Evolutionary conservation across 345 rosid genomes (phyloP).

Genomic region (Acer negundo): DNA sequence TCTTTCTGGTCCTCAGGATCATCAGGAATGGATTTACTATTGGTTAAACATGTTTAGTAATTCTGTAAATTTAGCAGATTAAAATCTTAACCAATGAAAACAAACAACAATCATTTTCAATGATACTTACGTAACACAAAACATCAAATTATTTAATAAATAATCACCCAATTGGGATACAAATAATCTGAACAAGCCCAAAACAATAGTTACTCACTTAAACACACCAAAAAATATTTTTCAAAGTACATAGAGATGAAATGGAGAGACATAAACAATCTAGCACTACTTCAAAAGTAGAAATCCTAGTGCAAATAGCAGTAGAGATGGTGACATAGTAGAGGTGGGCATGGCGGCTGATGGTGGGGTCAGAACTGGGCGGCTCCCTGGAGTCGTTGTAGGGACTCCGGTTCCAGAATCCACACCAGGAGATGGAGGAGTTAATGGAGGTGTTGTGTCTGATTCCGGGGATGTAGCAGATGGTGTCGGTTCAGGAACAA

Average conservation of each 20-base stretch:
- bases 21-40: not conserved
- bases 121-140: not conserved
- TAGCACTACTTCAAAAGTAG: constrained; percentile 41
- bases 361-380: constrained; percentile 58
- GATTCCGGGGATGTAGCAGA: constrained; percentile 62
- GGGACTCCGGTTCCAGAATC: constrained; percentile 40
- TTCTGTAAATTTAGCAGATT: no score
- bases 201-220: constrained; percentile 10
- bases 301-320: constrained; percentile 46
- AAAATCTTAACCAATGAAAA: no score
- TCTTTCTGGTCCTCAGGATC: not conserved
- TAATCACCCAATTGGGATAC: constrained; percentile 25
- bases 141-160: constrained; percentile 2
- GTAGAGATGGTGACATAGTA: constrained; percentile 45
- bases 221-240: constrained; percentile 18
- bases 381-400: constrained; percentile 45
- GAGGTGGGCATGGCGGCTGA: constrained; percentile 48
- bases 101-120: not conserved
- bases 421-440: constrained; percentile 46
- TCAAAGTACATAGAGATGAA: not conserved
- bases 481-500: constrained; percentile 62
- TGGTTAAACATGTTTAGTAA: not conserved
- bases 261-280: constrained; percentile 7
- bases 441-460: constrained; percentile 44
- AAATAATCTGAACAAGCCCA: constrained; percentile 7